A percentile compares a stretch with the other conserved stretches of the same genome.
Evolutionary conservation across 2,329 filamentous ascomycete species (phyloP).

Genomic region (Hirsutella thompsonii): DNA sequence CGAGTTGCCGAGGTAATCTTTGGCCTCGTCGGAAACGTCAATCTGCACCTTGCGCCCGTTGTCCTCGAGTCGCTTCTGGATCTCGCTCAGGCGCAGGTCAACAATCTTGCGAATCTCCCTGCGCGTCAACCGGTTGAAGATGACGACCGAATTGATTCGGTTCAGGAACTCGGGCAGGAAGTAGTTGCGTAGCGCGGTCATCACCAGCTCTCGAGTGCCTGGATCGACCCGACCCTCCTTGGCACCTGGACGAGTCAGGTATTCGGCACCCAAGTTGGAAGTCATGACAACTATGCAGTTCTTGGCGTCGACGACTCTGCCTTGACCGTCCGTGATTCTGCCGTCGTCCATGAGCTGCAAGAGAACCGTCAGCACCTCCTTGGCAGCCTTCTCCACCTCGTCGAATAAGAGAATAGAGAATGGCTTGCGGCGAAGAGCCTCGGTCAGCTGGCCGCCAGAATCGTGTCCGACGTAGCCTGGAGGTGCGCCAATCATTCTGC

Average conservation of each 20-base stretch:
- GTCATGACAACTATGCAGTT: conserved; percentile 99
- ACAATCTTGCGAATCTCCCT: conserved; percentile 91
- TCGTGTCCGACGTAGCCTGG: conserved; percentile 97
- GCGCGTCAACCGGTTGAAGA: conserved; percentile 93
- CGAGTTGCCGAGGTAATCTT: conserved; percentile 81
- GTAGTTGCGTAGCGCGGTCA: conserved; percentile 82
- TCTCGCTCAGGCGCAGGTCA: conserved; percentile 74
- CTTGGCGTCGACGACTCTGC: conserved; percentile 82
- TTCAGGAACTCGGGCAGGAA: conserved; percentile 98
- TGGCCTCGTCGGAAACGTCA: conserved; percentile 69
- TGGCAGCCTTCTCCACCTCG: conserved; percentile 96
- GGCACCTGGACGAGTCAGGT: conserved; percentile 65
- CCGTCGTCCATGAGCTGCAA: conserved; percentile 99
- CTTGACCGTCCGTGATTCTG: conserved; percentile 95
- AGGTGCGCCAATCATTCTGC: conserved; percentile 94
- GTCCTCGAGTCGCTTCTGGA: conserved; percentile 77
- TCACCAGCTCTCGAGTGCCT: conserved; percentile 77
- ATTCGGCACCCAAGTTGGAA: conserved; percentile 91
- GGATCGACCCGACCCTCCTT: conserved; percentile 78
- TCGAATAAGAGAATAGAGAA: conserved; percentile 98
- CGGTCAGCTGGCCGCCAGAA: conserved; percentile 87
- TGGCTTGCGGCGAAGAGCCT: conserved; percentile 82
- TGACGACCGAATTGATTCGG: conserved; percentile 89
- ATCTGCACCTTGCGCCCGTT: conserved; percentile 84
- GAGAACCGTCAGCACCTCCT: conserved; percentile 91